Evolutionary conservation across 352 stramenopile species (phyloP), one percentile per base, ranked within the genome.

Genomic region (Globisporangium nagaii): DNA sequence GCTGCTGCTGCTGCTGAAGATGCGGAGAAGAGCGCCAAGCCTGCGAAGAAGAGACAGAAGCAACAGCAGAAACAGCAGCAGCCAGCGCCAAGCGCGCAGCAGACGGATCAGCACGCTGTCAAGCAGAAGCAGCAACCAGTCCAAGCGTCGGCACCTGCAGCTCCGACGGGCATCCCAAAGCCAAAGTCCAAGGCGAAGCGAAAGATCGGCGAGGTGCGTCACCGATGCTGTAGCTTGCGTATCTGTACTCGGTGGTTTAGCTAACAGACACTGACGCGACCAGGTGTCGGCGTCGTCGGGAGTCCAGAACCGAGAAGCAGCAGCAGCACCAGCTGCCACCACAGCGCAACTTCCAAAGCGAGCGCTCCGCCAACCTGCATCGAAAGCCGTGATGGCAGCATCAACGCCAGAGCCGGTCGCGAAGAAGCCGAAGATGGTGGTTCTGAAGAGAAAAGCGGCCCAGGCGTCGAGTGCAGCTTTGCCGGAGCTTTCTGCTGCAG

Each of bases 31-130:
- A 3, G 15, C 42, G 17, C 28, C 43, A 50, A 50, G n/a, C 43
- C 43, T 13, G 27, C 10, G n/a, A 50, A 37, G 43, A 50, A 50
- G 19, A 50, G 37, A 27, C 43, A 50, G n/a, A 50, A 50, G 11
- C 17, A 37, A 9, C n/a, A 50, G n/a, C 25, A 50, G 4, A 24
- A 48, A 24, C 24, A 32, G 5, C 41, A 34, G 17, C 17, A 34
- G 41, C 20, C n/a, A 25, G 25, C 5, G n/a, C n/a, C n/a, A n/a
- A n/a, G n/a, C n/a, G n/a, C n/a, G n/a, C n/a, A n/a, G n/a, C n/a
- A n/a, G n/a, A n/a, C n/a, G n/a, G n/a, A n/a, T n/a, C n/a, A n/a
- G n/a, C n/a, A n/a, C n/a, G n/a, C n/a, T n/a, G n/a, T 9, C 42
- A 49, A 41, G 36, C 37, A 17, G n/a, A 24, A 31, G 24, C 13